Evolutionary conservation across 192 early-diverging fungal genomes (phyloP).

Genomic region (Coemansia sp.): DNA sequence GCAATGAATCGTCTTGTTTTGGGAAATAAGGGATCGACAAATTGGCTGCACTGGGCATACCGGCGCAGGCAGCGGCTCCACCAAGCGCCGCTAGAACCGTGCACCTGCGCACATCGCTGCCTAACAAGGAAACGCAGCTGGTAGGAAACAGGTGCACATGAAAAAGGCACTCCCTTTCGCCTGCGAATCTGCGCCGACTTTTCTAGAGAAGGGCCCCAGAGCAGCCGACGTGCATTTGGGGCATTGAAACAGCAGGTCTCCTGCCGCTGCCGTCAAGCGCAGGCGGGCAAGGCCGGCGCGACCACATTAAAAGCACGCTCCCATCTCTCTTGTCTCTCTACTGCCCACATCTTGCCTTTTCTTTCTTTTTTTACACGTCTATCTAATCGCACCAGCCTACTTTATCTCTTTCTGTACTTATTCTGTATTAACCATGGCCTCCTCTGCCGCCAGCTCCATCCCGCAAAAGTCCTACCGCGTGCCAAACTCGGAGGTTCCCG

Average conservation of each 20-base stretch:
- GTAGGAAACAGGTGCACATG: conserved; percentile 3
- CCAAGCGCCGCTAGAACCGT: neutral
- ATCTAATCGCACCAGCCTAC: neutral
- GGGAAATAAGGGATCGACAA: neutral
- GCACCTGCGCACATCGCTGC: neutral
- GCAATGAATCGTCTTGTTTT: neutral
- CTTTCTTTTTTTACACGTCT: neutral
- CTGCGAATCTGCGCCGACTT: neutral
- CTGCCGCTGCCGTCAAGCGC: neutral
- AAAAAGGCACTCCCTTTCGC: neutral
- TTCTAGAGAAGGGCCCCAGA: neutral
- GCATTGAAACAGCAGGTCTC: no score
- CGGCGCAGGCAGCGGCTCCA: neutral
- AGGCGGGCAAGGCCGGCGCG: neutral
- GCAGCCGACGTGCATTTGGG: no score
- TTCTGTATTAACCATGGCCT: conserved; percentile 13
- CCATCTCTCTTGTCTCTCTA: neutral
- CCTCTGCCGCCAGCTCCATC: conserved; percentile 4
- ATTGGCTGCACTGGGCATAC: no score
- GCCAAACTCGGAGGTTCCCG: conserved; percentile 46
- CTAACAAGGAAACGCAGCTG: neutral
- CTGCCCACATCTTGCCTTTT: neutral
- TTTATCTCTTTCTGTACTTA: neutral
- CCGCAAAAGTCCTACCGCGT: conserved; percentile 48
- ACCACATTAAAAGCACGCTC: no score